These are phyloP conservation scores for Penicillium steckii DNA, from an alignment of 495 filamentous ascomycete species.

Conservation along the genomic window DNA sequence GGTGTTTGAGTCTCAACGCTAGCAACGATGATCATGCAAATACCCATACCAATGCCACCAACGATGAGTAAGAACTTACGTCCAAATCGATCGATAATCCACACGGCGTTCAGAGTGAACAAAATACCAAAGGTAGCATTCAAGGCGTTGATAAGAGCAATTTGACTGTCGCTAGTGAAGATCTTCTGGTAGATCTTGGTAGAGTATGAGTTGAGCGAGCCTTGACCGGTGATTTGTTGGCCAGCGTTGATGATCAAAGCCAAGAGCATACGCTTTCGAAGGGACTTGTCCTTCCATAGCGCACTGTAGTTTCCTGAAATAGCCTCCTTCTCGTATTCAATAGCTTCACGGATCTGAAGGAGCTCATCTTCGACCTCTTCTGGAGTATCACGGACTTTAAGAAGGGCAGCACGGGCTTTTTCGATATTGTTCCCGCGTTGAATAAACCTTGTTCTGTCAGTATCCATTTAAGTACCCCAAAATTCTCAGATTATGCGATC, in stretches of 20 bases:
- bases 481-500: not conserved
- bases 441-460: slow-evolving; percentile 40
- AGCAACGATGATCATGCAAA: slow-evolving; percentile 65
- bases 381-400: slow-evolving; percentile 52
- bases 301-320: slow-evolving; percentile 55
- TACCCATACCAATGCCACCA: slow-evolving; percentile 68
- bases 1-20: slow-evolving; percentile 64
- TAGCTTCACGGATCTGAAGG: slow-evolving; percentile 54
- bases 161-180: slow-evolving; percentile 49
- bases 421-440: slow-evolving; percentile 52
- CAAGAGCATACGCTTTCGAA: slow-evolving; percentile 55
- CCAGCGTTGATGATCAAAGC: slow-evolving; percentile 59
- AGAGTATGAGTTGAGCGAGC: slow-evolving; percentile 62
- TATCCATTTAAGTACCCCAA: not conserved
- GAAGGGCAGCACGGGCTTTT: slow-evolving; percentile 50
- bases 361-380: slow-evolving; percentile 60
- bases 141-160: slow-evolving; percentile 68
- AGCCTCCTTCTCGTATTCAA: slow-evolving; percentile 62
- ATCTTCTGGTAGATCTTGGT: slow-evolving; percentile 64
- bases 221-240: slow-evolving; percentile 61
- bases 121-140: slow-evolving; percentile 65
- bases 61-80: slow-evolving; percentile 66
- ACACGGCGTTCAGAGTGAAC: slow-evolving; percentile 72
- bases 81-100: slow-evolving; percentile 65
- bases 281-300: slow-evolving; percentile 59